Base-by-base conservation (phyloP, 345 rosid species). In the Lagerstroemia speciosa region DNA sequence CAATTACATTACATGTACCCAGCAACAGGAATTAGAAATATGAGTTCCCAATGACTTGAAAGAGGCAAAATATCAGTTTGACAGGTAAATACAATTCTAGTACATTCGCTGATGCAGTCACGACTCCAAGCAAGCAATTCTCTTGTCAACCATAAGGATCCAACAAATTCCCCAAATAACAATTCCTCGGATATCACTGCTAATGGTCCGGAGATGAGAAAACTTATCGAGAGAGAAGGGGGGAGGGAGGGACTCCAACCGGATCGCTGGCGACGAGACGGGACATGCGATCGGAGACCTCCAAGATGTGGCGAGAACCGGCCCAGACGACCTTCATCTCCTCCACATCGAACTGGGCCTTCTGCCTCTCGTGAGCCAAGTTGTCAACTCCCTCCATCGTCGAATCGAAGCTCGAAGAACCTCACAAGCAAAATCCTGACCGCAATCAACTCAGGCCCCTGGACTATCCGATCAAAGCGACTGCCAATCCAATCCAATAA, bases 291-390 rank as follows among this genome's bases (percentile, higher is more conserved):
- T 94, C 96, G 66, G 91, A 80, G 77, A 88, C 77, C 69, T 95
- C 92, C 45, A 82, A 81, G 79, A 80, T 87, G 57, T 84, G 89
- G 69, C 81, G 92, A 24, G 99, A 95, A 43, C 99, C 96, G 24
- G 92, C 97, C 99, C 99, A 95, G 64, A 84, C 89, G 86, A 95
- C 73, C 86, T 95, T 95, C 97, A 95, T 88, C 52, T 83, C 87
- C 3, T 89, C 92, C 50, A 95, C 93, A 45, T 90, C 92, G 75
- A 95, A 92, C 74, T 85, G 81, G 0, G 94, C 87, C 80, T 74
- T 87, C 80, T 61, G 83, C 80, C 98, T 84, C 88, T 95, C 99
- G 14, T 73, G 80, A 24, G 85, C 91, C 31, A 83, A 78, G 69
- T 84, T 77, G 80, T 92, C 98, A 15, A 84, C 78, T 57, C 69